Evolutionary conservation across 2,329 filamentous ascomycete species (phyloP), one percentile per base, ranked within the genome.

Genomic region (Mycosphaerella arachidis): DNA sequence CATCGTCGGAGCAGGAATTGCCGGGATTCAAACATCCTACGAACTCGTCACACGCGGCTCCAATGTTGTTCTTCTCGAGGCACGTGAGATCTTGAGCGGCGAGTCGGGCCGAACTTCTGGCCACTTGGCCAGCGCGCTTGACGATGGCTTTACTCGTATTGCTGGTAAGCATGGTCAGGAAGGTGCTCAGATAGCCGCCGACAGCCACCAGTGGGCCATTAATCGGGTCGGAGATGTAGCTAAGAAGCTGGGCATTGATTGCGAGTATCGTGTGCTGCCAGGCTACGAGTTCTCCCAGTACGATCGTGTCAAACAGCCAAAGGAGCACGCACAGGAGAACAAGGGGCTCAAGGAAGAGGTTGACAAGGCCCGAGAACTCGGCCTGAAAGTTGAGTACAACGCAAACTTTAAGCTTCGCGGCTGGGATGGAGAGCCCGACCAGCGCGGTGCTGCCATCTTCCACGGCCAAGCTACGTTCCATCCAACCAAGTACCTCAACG

Each of bases 141-240:
- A 85, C 31, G 82, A 83, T 55, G 77, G 78, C 2, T 85, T 83
- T 60, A 65, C 74, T 0, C 74, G 77, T 27, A 82, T 85, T 55
- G 75, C 75, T 7, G 78, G 78, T 70, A 82, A 82, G 68, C 82
- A 84, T 54, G 81, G 82, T 18, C 40, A 43, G n/a, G 40, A 43
- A 5, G 12, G 40, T 43, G 40, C 40, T 18, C 40, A 43, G 40
- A 43, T 43, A 7, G 40, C 40, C n/a, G 82, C 81, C 0, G 81
- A 85, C 16, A 83, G 81, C 29, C 82, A 85, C 57, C 73, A 75
- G 0, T 85, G 81, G 79, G 83, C 82, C 0, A 65, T 84, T 10
- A 74, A 81, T 24, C 76, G 76, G 0, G 75, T 85, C 0, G 82
- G 81, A 0, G 77, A 84, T 58, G 73, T 85, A 2, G 72, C 77